Conservation (phyloP, 1,139 yeast genomes). For the Pichia sp. region DNA sequence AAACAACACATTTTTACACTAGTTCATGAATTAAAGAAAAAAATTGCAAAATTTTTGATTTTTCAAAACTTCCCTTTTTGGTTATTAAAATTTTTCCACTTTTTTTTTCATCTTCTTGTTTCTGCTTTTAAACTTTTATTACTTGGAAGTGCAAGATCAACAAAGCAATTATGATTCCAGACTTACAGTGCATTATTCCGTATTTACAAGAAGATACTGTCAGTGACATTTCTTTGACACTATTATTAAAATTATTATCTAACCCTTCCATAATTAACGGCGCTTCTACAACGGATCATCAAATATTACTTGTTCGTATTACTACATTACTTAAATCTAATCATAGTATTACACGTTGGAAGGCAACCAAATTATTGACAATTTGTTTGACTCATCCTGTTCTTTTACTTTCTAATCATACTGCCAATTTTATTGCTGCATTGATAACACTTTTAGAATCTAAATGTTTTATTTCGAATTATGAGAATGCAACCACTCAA, state of each 20-base stretch:
- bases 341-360: conserved; percentile 49
- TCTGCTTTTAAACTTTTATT: no score
- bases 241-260: conserved; percentile 18
- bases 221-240: conserved; percentile 15
- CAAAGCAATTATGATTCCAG: conserved; percentile 3
- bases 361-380: conserved; percentile 51
- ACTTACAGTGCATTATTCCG: conserved; percentile 17
- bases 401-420: conserved; percentile 50
- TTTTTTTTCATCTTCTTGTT: background rate
- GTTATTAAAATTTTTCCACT: background rate
- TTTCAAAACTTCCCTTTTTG: background rate
- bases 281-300: conserved; percentile 42
- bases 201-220: conserved; percentile 19
- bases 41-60: conserved; percentile 4
- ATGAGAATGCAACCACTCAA: conserved; percentile 29
- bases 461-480: conserved; percentile 37
- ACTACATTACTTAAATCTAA: conserved; percentile 49
- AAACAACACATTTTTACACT: no score
- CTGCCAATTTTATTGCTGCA: conserved; percentile 49
- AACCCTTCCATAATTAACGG: conserved; percentile 20
- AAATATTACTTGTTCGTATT: conserved; percentile 51
- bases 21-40: background rate
- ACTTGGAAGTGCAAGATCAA: no score
- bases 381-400: conserved; percentile 46
- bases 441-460: conserved; percentile 53